phyloP scores from a whole-genome alignment of 108 stramenopile species.

The Cyclostephanos invisitatus region DNA sequence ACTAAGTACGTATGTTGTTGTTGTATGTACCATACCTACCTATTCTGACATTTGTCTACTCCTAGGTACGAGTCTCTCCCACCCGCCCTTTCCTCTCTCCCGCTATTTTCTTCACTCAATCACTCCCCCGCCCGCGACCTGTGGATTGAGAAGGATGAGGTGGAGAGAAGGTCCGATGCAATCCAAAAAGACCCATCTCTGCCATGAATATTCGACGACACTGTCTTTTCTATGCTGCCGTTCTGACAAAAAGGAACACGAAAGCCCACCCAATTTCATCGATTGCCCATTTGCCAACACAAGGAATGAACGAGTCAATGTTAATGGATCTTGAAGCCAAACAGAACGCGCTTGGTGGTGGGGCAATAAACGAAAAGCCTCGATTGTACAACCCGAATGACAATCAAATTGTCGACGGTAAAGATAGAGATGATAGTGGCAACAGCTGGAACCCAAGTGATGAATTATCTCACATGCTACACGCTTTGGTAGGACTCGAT shows the following conservation, averaged over 20 bases:
- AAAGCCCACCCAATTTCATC: neutral
- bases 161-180: no score
- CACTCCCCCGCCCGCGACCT: no score
- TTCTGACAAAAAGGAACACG: neutral
- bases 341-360: conserved; percentile 49
- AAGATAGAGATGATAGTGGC: neutral
- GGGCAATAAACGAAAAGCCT: conserved; percentile 82
- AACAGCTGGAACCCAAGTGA: conserved; percentile 50
- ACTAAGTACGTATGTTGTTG: no score
- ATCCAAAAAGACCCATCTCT: neutral
- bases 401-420: neutral
- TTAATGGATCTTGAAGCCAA: neutral
- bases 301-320: neutral
- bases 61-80: no score
- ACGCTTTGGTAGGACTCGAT: conserved; percentile 80
- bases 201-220: neutral
- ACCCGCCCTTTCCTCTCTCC: no score
- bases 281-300: neutral
- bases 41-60: no score
- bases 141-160: no score
- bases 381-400: conserved; percentile 33
- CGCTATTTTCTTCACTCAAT: no score
- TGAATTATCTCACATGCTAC: conserved; percentile 62
- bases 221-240: neutral
- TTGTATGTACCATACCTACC: no score